Evolutionary conservation across 495 filamentous ascomycete genomes (phyloP), one percentile per base, ranked within the genome.

Genomic region (Beverwykella pulmonaria): DNA sequence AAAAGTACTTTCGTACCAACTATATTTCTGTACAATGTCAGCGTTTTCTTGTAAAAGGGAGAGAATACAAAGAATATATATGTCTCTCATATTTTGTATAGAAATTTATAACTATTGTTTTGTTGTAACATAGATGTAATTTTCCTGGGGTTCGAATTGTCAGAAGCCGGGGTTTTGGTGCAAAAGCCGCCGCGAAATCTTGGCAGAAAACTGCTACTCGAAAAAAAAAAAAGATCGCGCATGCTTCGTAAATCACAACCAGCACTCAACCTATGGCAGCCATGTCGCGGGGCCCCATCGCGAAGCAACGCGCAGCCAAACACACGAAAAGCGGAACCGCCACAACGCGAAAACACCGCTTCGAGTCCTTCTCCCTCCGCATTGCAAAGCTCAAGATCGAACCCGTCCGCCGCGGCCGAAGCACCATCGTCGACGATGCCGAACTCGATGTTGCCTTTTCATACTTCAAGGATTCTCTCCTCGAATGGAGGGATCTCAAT

Each of bases 311-410:
- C 8, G n/a, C 54, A 4, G 17, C 63, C 87, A 89, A 79, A 71
- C 80, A 77, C 4, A 66, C 62, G 56, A 75, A 72, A 53, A 70
- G 82, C 9, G 79, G 85, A 66, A 96, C 92, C 9, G 79, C 81
- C 66, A 89, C 92, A 30, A 87, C 87, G 67, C 92, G 90, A 69
- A 87, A 88, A 30, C 90, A 96, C 75, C 83, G 89, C 76, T 98
- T 92, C 83, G 90, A 99, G 80, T 86, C 87, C 53, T 99, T 99
- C 78, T 92, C 90, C 36, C 82, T 88, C 76, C 96, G 97, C 74
- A 91, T 99, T 74, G 86, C 92, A 68, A 97, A 94, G 76, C 82
- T 98, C 75, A 93, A 86, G 73, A 89, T 99, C 80, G 93, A 98
- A 72, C 93, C 94, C 22, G 85, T 97, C 68, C 90, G 93, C 69